Percentiles rank a stretch among this genome's conserved stretches.
Conservation (phyloP, 129 eudicot genomes). For the Tagetes erecta region DNA sequence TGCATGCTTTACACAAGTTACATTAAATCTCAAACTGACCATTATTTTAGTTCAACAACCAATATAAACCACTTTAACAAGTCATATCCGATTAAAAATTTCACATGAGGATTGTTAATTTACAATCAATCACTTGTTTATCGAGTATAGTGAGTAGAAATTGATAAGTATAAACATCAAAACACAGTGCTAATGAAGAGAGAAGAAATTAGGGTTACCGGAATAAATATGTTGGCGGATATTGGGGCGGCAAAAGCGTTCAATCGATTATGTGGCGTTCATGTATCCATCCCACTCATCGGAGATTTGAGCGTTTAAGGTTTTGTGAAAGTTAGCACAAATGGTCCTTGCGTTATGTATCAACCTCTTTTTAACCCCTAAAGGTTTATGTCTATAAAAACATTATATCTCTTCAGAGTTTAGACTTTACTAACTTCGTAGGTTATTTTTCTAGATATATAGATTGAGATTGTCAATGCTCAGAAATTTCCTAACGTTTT, state of each 20-base stretch:
- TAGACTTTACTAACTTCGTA: too few relatives aligned
- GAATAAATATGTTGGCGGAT: slow-evolving; percentile 12
- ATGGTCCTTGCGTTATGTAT: background rate
- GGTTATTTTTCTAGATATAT: too few relatives aligned
- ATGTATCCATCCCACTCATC: slow-evolving; percentile 4
- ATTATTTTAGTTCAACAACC: background rate
- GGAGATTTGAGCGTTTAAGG: background rate
- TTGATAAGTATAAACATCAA: background rate
- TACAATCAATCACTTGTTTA: background rate
- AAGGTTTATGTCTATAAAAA: too few relatives aligned
- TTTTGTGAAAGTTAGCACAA: background rate
- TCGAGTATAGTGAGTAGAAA: background rate
- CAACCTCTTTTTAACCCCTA: background rate
- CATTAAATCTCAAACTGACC: background rate
- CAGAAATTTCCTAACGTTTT: too few relatives aligned
- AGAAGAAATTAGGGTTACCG: slow-evolving; percentile 15
- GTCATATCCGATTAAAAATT: background rate
- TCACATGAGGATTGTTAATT: background rate
- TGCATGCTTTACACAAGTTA: background rate
- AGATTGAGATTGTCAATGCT: too few relatives aligned
- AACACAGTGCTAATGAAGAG: slow-evolving; percentile 15
- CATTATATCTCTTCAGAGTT: too few relatives aligned
- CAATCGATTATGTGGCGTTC: background rate
- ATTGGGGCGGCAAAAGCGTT: slow-evolving; percentile 20
- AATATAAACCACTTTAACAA: background rate